Evolutionary conservation across 441 rosid genomes (phyloP), one percentile per base, ranked within the genome.

Genomic region (Mallotus japonicus): DNA sequence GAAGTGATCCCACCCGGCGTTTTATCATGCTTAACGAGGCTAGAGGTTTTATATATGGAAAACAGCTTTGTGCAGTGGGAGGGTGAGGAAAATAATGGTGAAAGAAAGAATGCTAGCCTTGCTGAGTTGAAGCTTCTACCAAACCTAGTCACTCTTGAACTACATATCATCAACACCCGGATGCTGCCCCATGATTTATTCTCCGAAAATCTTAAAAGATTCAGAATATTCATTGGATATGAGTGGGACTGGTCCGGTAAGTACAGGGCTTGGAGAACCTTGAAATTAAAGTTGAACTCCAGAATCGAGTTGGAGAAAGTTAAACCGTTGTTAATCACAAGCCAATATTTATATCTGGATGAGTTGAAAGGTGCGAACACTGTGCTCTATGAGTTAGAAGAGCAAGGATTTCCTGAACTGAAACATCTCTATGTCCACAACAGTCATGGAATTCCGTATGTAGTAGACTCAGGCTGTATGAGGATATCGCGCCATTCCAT

Each of bases 361-460:
- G 16, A 70, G 2, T 3, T 74, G 11, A 19, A 34, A 13, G 71
- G 53, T 8, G 17, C 72, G 15, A 40, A 32, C 28, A 74, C n/a
- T 61, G 54, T 78, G 15, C 16, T 74, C 14, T 17, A 14, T 32
- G 72, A 74, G 12, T 53, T 75, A 6, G 70, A 78, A 5, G 2
- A 1, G n/a, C 62, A 50, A 73, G 80, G 70, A 5, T 77, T 77
- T 46, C 73, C 49, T 28, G 47, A 17, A 0, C 22, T 73, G 75
- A 76, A 75, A 62, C 59, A 65, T 61, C 75, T 80, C 15, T 58
- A 14, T 14, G 8, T 75, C 15, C 71, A 75, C 32, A 68, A 72
- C 19, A 15, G 64, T 40, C 8, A 0, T 6, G 73, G 72, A 5
- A 57, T 79, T 22, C 62, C 55, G 16, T 57, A 40, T 32, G 46